Evolutionary conservation across 129 eudicot species (phyloP).

Genomic region (Mikania micrantha): DNA sequence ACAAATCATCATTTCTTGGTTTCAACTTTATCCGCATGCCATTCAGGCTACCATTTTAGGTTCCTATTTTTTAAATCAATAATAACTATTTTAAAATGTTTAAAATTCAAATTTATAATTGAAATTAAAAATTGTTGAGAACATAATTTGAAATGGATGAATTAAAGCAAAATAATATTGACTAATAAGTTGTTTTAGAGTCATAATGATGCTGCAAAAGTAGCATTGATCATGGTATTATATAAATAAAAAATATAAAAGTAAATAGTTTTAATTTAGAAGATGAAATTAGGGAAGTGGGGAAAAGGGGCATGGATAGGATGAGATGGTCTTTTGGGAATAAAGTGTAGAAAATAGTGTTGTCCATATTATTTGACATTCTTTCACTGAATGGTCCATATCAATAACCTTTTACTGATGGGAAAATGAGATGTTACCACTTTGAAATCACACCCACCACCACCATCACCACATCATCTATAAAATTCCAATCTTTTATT

Average conservation of each 20-base stretch:
- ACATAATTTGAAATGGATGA: background rate
- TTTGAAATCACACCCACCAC: background rate
- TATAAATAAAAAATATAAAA: background rate
- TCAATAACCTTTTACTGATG: constrained; percentile 25
- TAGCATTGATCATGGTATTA: background rate
- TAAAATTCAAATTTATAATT: background rate
- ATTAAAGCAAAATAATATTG: background rate
- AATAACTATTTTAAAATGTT: background rate
- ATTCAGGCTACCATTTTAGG: background rate
- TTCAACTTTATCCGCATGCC: constrained; percentile 29
- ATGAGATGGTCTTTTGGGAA: constrained; percentile 5
- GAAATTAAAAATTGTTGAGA: background rate
- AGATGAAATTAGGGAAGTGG: background rate
- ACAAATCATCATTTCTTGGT: constrained; percentile 20
- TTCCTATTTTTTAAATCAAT: background rate
- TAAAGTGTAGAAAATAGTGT: constrained; percentile 21
- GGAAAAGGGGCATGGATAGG: background rate
- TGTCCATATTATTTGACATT: constrained; percentile 35
- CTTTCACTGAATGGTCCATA: constrained; percentile 24
- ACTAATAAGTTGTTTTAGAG: background rate
- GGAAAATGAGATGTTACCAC: constrained; percentile 24
- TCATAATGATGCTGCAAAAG: background rate
- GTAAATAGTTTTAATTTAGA: background rate
- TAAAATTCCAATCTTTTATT: background rate
- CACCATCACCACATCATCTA: background rate